A percentile compares a stretch with the other conserved stretches of the same genome.
phyloP scores from a whole-genome alignment of 1,284 basidiomycete species.

The Trichosporon sp. region DNA sequence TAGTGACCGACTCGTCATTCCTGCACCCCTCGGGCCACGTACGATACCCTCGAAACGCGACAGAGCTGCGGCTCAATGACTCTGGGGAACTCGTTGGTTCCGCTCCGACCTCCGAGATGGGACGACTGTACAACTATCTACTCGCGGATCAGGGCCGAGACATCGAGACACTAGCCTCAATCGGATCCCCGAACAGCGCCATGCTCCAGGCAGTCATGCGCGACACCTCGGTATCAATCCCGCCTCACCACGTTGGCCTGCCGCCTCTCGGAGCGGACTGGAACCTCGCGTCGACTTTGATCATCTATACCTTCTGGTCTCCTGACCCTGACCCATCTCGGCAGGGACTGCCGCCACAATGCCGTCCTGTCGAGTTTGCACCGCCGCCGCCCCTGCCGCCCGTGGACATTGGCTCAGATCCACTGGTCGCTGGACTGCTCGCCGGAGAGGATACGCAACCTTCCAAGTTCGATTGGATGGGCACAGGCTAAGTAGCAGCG shows the following conservation, averaged over 20 bases:
- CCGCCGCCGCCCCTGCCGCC: neutral
- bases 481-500: neutral
- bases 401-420: slow-evolving; percentile 7
- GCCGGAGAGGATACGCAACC: slow-evolving; percentile 14
- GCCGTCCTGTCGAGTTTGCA: slow-evolving; percentile 17
- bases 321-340: slow-evolving; percentile 1
- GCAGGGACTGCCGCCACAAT: neutral
- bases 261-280: slow-evolving; percentile 11
- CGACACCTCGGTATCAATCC: slow-evolving; percentile 3
- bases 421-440: slow-evolving; percentile 12
- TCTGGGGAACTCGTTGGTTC: neutral
- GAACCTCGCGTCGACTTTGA: slow-evolving; percentile 8
- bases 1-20: slow-evolving; percentile 15
- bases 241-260: slow-evolving; percentile 1
- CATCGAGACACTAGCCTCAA: neutral
- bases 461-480: slow-evolving; percentile 12
- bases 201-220: slow-evolving; percentile 18
- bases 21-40: neutral
- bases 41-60: neutral
- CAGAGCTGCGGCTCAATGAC: neutral
- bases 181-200: slow-evolving; percentile 9
- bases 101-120: slow-evolving; percentile 5
- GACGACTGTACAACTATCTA: slow-evolving; percentile 11
- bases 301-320: slow-evolving; percentile 18
- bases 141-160: neutral